A percentile compares a stretch with the other conserved stretches of the same genome.
These are phyloP conservation scores for Xylaria nigripes DNA, from an alignment of 495 filamentous ascomycete species.

Conservation along the genomic window DNA sequence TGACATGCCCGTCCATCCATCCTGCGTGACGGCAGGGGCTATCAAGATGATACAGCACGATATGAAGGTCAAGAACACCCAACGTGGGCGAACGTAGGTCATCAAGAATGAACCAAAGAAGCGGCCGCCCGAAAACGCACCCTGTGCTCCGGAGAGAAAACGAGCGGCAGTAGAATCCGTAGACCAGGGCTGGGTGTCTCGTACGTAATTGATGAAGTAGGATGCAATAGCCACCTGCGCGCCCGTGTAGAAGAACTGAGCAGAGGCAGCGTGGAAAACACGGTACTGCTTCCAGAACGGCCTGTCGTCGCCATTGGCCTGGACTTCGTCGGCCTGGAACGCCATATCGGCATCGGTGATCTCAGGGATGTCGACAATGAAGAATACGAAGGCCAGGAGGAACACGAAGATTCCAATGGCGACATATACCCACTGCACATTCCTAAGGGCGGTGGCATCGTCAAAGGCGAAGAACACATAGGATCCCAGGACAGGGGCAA, in stretches of 20 bases:
- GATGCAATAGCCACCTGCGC: constrained; percentile 56
- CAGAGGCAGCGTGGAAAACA: constrained; percentile 56
- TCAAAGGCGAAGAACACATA: constrained; percentile 60
- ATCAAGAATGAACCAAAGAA: constrained; percentile 51
- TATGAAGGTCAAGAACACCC: constrained; percentile 44
- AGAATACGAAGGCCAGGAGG: constrained; percentile 56
- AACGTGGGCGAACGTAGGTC: constrained; percentile 43
- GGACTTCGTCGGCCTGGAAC: constrained; percentile 37
- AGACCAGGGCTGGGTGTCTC: constrained; percentile 21
- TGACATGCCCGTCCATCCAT: constrained; percentile 45
- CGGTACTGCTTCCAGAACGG: constrained; percentile 55
- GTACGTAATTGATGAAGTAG: constrained; percentile 40
- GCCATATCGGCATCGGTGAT: constrained; percentile 69
- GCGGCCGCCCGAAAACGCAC: constrained; percentile 55
- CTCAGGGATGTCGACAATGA: constrained; percentile 57
- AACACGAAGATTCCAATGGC: constrained; percentile 64
- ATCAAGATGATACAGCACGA: constrained; percentile 50
- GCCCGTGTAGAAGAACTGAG: constrained; percentile 67
- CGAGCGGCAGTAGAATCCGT: constrained; percentile 17
- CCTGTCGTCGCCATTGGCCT: constrained; percentile 37
- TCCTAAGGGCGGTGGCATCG: constrained; percentile 40
- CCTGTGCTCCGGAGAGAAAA: constrained; percentile 58
- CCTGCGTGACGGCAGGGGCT: constrained; percentile 44
- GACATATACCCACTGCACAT: constrained; percentile 70
- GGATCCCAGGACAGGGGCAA: constrained; percentile 59